These are phyloP conservation scores for Globomyces pollinis-pini DNA, from an alignment of 192 early-diverging fungal genomes.

Conservation along the genomic window DNA sequence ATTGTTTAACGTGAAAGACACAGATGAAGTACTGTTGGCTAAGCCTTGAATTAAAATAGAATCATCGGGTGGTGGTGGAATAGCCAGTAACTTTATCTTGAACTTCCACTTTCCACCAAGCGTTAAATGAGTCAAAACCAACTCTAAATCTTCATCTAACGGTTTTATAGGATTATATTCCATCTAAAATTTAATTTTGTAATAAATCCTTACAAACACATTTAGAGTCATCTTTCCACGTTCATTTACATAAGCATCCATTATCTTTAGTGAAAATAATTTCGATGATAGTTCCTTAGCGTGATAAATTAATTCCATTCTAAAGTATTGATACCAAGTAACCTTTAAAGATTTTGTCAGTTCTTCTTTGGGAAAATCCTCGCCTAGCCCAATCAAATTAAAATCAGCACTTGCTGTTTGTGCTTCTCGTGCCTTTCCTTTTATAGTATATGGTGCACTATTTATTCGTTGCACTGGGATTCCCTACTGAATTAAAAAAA, in stretches of 20 bases:
- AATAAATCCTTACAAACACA: background rate
- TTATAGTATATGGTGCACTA: background rate
- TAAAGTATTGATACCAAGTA: background rate
- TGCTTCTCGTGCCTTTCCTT: background rate
- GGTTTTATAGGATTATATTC: constrained; percentile 26
- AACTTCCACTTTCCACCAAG: constrained; percentile 26
- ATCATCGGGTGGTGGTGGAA: constrained; percentile 38
- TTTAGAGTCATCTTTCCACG: constrained; percentile 6
- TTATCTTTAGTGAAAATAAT: background rate
- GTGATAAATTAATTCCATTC: no score
- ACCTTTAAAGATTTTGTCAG: background rate
- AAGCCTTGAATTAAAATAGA: constrained; percentile 42
- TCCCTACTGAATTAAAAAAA: no score
- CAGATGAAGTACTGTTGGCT: constrained; percentile 33
- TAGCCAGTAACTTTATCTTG: constrained; percentile 28
- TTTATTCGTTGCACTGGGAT: background rate
- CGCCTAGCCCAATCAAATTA: background rate
- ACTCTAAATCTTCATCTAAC: constrained; percentile 9
- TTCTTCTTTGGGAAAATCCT: background rate
- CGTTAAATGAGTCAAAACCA: constrained; percentile 26
- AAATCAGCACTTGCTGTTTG: background rate
- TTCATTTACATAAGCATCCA: constrained; percentile 11
- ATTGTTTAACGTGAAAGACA: constrained; percentile 37
- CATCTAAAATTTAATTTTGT: constrained; percentile 13
- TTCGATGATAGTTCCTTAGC: background rate